Evolutionary conservation across 2,329 filamentous ascomycete species (phyloP).

Genomic region (Fusarium tuaranense): DNA sequence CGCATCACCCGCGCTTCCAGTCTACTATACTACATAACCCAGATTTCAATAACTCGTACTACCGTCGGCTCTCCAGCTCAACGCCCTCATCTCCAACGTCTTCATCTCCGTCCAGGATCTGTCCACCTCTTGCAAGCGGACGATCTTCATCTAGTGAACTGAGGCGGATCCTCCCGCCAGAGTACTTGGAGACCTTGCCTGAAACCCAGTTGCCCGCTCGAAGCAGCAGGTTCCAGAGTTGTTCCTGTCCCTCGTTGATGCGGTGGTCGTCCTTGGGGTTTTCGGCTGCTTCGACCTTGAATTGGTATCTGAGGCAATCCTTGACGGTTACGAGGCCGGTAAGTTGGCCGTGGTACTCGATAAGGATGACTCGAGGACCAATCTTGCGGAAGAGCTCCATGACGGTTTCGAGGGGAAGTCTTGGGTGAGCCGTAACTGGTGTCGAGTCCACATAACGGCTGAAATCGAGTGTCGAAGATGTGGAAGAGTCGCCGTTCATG

Average conservation of each 20-base stretch:
- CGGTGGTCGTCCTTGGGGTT: constrained; percentile 72
- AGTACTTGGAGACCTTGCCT: constrained; percentile 63
- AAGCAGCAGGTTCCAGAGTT: constrained; percentile 71
- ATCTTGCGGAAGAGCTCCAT: constrained; percentile 99
- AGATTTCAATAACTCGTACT: constrained; percentile 5
- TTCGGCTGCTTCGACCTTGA: constrained; percentile 91
- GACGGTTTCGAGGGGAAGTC: constrained; percentile 92
- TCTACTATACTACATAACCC: constrained; percentile 27
- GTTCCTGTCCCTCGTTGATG: constrained; percentile 70
- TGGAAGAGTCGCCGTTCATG: constrained; percentile 30
- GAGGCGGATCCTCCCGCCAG: constrained; percentile 69
- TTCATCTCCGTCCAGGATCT: constrained; percentile 57
- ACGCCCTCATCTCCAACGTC: constrained; percentile 56
- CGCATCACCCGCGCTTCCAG: constrained; percentile 24
- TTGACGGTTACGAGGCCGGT: constrained; percentile 93
- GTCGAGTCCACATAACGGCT: constrained; percentile 89
- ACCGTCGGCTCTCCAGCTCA: constrained; percentile 56
- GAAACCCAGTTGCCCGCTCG: constrained; percentile 69
- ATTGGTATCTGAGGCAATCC: constrained; percentile 96
- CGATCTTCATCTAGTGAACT: constrained; percentile 53
- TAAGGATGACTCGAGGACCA: constrained; percentile 90
- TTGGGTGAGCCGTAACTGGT: constrained; percentile 90
- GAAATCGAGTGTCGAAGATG: constrained; percentile 76
- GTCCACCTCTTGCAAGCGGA: constrained; percentile 58
- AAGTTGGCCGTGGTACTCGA: constrained; percentile 88